A percentile compares a stretch with the other conserved stretches of the same genome.
Conservation (phyloP, 805 yeast species). For the Candida odintsovae region DNA sequence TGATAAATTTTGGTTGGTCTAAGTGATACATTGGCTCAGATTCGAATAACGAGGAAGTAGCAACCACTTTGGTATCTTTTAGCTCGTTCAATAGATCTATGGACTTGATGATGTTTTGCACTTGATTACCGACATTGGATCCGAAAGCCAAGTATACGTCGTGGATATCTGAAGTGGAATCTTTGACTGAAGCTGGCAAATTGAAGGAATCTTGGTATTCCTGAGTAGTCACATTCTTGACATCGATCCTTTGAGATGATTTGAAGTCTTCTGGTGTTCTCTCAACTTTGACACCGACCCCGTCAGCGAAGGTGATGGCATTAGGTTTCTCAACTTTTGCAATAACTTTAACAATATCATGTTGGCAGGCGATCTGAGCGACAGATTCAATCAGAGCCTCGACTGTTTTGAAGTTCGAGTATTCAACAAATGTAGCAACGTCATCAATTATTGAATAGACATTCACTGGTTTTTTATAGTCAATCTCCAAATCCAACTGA, state of each 20-base stretch:
- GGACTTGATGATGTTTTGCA: slow-evolving; percentile 55
- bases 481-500: slow-evolving; percentile 46
- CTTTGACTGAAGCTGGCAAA: slow-evolving; percentile 28
- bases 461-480: slow-evolving; percentile 26
- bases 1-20: slow-evolving; percentile 76
- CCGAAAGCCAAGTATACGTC: slow-evolving; percentile 83
- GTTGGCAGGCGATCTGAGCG: slow-evolving; percentile 48
- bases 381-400: slow-evolving; percentile 83
- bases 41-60: slow-evolving; percentile 74
- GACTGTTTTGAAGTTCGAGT: slow-evolving; percentile 82
- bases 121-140: slow-evolving; percentile 72
- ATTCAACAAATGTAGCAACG: slow-evolving; percentile 59
- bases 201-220: slow-evolving; percentile 7
- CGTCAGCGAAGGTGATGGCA: slow-evolving; percentile 80
- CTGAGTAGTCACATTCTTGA: not conserved
- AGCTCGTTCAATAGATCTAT: slow-evolving; percentile 38
- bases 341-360: slow-evolving; percentile 33
- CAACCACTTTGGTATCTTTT: slow-evolving; percentile 34
- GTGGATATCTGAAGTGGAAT: slow-evolving; percentile 32
- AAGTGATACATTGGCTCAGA: slow-evolving; percentile 89
- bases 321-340: slow-evolving; percentile 81
- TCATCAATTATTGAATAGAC: slow-evolving; percentile 40
- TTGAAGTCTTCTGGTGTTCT: slow-evolving; percentile 41
- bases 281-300: slow-evolving; percentile 79
- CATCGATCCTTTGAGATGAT: slow-evolving; percentile 14